phyloP scores from a whole-genome alignment of 345 rosid species.

The Eucalyptus pauciflora region DNA sequence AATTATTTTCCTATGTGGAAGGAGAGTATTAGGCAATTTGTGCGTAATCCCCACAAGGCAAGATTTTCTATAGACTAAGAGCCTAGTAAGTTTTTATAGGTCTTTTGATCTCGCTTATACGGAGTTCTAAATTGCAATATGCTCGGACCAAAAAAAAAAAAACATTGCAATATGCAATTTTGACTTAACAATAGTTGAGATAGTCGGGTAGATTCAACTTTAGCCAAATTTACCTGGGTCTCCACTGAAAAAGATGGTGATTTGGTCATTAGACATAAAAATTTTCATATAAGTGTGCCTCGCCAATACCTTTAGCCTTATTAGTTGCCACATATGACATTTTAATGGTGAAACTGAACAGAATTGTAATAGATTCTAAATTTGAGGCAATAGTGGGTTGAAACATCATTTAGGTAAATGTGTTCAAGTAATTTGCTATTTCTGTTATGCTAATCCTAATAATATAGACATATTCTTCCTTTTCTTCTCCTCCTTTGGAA shows the following conservation, averaged over 20 bases:
- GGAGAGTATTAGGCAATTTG: no score
- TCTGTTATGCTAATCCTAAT: no score
- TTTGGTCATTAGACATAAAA: neutral
- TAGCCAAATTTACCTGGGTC: neutral
- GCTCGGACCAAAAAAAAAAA: no score
- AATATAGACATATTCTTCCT: neutral
- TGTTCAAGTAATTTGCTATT: neutral
- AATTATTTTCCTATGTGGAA: no score
- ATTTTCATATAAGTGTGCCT: fast-evolving
- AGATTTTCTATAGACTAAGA: no score
- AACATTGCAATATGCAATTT: no score
- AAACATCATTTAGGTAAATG: no score
- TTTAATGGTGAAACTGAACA: neutral
- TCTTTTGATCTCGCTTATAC: fast-evolving
- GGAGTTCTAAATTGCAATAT: no score
- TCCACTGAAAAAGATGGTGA: neutral
- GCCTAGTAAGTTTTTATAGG: no score
- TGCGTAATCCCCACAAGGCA: no score
- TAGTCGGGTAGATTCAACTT: neutral
- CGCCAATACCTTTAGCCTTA: neutral
- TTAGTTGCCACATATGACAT: neutral
- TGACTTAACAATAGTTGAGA: neutral
- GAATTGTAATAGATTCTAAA: neutral
- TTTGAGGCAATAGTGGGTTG: no score
- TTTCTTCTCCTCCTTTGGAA: neutral